A percentile compares a stretch with the other conserved stretches of the same genome.
These are phyloP conservation scores for Staphylotrichum tortipilum DNA, from an alignment of 495 filamentous ascomycete genomes.

Conservation along the genomic window DNA sequence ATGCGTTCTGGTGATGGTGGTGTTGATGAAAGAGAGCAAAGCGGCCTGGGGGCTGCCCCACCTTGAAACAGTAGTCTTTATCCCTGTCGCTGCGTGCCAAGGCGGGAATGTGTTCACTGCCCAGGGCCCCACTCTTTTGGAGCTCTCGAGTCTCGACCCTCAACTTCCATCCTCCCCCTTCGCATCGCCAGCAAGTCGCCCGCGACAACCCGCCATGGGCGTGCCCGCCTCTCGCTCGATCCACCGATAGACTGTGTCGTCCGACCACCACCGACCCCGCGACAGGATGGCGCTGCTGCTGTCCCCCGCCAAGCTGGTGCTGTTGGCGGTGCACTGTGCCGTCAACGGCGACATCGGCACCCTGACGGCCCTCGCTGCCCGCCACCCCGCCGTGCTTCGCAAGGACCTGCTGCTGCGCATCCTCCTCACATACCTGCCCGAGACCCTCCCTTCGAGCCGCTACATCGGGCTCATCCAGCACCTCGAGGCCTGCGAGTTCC, in stretches of 20 bases:
- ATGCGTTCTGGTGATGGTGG: no score
- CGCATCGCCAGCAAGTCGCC: neutral
- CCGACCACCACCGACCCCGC: neutral
- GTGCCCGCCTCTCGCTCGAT: neutral
- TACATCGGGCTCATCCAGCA: constrained; percentile 56
- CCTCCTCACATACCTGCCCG: constrained; percentile 76
- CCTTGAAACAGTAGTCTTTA: no score
- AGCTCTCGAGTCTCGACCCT: neutral
- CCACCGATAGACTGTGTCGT: neutral
- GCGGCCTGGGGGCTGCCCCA: no score
- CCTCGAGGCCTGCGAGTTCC: constrained; percentile 38
- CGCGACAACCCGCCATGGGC: constrained; percentile 9
- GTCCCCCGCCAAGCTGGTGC: constrained; percentile 51
- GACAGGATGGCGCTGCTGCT: constrained; percentile 38
- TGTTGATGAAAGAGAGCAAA: no score
- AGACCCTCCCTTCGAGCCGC: constrained; percentile 54
- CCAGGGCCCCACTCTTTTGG: neutral
- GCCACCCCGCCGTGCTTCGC: constrained; percentile 48
- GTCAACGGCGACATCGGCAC: constrained; percentile 48
- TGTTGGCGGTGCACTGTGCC: constrained; percentile 56
- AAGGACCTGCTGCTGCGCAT: constrained; percentile 67
- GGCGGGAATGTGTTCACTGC: neutral
- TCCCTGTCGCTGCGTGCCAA: no score
- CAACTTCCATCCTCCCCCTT: neutral
- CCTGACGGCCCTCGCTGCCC: constrained; percentile 53